Conservation (phyloP, 2,329 filamentous ascomycete species). For the Fusarium tjaetaba region DNA sequence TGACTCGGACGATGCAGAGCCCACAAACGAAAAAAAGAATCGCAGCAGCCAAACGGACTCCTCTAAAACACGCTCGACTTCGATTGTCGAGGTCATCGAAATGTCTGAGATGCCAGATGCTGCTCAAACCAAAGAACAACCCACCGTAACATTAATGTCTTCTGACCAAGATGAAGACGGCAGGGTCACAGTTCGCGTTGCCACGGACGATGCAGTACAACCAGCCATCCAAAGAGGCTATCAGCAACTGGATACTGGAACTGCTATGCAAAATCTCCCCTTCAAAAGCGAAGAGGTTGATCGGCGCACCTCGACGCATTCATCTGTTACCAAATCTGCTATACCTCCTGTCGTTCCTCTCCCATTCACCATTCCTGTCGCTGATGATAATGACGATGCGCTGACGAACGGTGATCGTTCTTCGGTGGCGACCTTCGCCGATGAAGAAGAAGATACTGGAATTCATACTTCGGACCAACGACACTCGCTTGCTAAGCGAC, state of each 20-base stretch:
- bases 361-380: constrained; percentile 69
- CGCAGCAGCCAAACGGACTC: constrained; percentile 49
- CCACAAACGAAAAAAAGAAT: constrained; percentile 58
- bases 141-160: constrained; percentile 53
- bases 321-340: constrained; percentile 44
- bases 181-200: constrained; percentile 64
- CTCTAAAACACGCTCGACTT: constrained; percentile 48
- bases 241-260: constrained; percentile 38
- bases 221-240: constrained; percentile 33
- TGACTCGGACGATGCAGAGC: constrained; percentile 63
- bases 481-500: constrained; percentile 56
- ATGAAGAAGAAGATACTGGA: constrained; percentile 62
- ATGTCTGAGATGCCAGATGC: constrained; percentile 59
- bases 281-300: constrained; percentile 23
- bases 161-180: constrained; percentile 54
- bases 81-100: constrained; percentile 62
- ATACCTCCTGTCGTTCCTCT: constrained; percentile 67
- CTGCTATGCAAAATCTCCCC: constrained; percentile 12
- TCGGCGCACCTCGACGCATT: constrained; percentile 37
- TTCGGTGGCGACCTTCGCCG: constrained; percentile 76
- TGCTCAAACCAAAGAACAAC: constrained; percentile 38
- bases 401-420: constrained; percentile 62
- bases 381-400: constrained; percentile 54
- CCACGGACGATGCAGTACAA: constrained; percentile 57
- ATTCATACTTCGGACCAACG: constrained; percentile 42